phyloP scores from a whole-genome alignment of 2,329 filamentous ascomycete genomes.

The Botryotinia narcissicola region DNA sequence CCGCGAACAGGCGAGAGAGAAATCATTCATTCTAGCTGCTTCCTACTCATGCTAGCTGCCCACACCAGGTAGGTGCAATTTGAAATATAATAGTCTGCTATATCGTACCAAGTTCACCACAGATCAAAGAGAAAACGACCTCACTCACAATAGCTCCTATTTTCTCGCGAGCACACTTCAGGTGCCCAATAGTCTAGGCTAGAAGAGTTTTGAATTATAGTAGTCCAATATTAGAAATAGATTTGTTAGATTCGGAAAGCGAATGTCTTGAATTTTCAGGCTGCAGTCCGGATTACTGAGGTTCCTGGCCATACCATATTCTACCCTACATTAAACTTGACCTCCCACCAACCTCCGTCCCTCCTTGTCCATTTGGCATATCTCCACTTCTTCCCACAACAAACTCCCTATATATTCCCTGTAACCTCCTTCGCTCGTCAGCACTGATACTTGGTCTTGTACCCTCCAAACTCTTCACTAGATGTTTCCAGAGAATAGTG shows the following conservation, averaged over 20 bases:
- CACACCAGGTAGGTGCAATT: too few species aligned
- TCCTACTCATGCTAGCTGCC: neutral
- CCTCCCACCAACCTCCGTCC: conserved; percentile 86
- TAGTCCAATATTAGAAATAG: neutral
- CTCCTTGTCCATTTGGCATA: conserved; percentile 89
- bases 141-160: neutral
- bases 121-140: neutral
- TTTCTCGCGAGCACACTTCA: neutral
- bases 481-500: conserved; percentile 78
- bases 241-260: neutral
- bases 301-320: neutral
- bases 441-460: conserved; percentile 81
- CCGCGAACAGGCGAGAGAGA: too few species aligned
- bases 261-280: neutral
- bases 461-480: conserved; percentile 70
- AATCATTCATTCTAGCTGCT: neutral
- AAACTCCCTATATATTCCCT: conserved; percentile 88
- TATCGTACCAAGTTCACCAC: neutral
- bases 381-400: conserved; percentile 89
- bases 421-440: conserved; percentile 71
- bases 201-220: neutral
- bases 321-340: conserved; percentile 74
- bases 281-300: neutral
- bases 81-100: neutral
- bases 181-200: neutral